phyloP scores from a whole-genome alignment of 2,329 filamentous ascomycete species.

The Alternaria arborescens region DNA sequence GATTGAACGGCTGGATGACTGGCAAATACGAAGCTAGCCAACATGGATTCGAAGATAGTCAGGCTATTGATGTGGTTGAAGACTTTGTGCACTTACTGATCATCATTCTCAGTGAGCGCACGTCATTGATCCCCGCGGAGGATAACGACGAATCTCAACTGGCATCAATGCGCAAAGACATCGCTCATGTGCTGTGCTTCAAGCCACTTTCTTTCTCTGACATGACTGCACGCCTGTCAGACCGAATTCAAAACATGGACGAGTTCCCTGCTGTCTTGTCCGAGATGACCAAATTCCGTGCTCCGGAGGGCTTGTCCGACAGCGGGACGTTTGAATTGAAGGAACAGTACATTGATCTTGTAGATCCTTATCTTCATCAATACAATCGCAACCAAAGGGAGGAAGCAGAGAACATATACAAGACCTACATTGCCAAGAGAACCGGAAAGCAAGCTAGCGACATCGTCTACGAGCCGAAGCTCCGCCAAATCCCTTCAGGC shows the following conservation, averaged over 20 bases:
- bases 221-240: constrained; percentile 82
- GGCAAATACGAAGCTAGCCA: constrained; percentile 74
- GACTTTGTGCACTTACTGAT: constrained; percentile 96
- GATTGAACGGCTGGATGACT: constrained; percentile 85
- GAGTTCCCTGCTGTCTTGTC: constrained; percentile 85
- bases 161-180: constrained; percentile 82
- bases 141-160: constrained; percentile 72
- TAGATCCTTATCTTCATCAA: constrained; percentile 95
- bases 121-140: constrained; percentile 74
- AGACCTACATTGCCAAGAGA: constrained; percentile 85
- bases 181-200: constrained; percentile 94
- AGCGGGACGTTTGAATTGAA: constrained; percentile 94
- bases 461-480: constrained; percentile 88
- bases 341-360: constrained; percentile 81
- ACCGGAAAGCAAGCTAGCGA: constrained; percentile 82
- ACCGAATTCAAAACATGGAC: constrained; percentile 88
- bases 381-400: constrained; percentile 98
- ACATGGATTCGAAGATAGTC: constrained; percentile 80
- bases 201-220: constrained; percentile 96
- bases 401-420: constrained; percentile 90
- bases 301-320: constrained; percentile 90
- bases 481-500: constrained; percentile 78
- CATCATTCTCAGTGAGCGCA: constrained; percentile 87
- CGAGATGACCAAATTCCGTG: constrained; percentile 86
- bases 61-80: constrained; percentile 92